Evolutionary conservation across 192 early-diverging fungal species (phyloP).

Genomic region (Umbelopsis ramanniana): DNA sequence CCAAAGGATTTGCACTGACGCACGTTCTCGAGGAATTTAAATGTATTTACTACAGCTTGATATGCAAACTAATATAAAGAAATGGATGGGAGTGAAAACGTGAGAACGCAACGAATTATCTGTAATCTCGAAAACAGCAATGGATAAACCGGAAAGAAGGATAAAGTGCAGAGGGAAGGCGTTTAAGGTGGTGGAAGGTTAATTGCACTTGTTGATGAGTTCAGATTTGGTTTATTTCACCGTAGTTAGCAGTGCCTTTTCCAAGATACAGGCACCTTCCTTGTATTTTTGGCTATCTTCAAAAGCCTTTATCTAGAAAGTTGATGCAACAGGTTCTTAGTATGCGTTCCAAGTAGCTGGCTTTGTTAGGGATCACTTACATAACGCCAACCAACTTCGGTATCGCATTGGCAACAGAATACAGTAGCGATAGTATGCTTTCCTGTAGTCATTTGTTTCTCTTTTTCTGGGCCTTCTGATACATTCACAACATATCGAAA

Average conservation of each 20-base stretch:
- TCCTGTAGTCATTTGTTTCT: conserved; percentile 37
- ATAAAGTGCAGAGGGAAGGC: background rate
- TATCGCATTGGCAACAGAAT: conserved; percentile 36
- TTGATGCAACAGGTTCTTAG: background rate
- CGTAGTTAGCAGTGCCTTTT: conserved; percentile 28
- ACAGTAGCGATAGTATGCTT: conserved; percentile 32
- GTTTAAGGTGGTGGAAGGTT: background rate
- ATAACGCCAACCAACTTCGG: conserved; percentile 39
- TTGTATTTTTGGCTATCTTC: conserved; percentile 40
- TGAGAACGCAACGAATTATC: no score
- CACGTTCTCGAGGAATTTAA: no score
- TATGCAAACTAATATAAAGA: no score
- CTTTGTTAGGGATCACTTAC: conserved; percentile 23
- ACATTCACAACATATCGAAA: conserved; percentile 33
- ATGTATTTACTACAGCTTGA: no score
- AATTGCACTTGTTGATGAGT: no score
- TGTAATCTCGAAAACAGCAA: no score
- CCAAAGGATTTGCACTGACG: no score
- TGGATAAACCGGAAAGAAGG: background rate
- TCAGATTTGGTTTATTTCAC: background rate
- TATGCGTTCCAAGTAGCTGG: background rate
- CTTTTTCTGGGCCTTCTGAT: conserved; percentile 25
- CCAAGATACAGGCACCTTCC: conserved; percentile 42
- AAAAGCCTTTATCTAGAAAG: conserved; percentile 38
- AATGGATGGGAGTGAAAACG: no score